These are phyloP conservation scores for Cymbidium sinense DNA, from an alignment of 106 monocot species.

Conservation along the genomic window DNA sequence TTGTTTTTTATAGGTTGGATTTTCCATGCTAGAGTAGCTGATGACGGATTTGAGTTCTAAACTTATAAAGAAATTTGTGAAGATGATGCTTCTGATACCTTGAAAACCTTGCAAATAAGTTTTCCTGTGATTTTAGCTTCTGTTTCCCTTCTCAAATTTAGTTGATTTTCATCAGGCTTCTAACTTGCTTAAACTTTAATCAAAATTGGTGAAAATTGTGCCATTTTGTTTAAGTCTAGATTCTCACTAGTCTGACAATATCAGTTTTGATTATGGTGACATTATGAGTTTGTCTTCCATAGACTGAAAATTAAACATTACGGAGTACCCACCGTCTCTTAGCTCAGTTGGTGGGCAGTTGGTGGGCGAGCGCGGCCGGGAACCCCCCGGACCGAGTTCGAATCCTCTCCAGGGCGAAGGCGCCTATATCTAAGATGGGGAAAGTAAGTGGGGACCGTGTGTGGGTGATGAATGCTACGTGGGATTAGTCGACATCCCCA, in stretches of 20 bases:
- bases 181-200: not conserved
- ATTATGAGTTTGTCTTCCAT: not conserved
- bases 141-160: not conserved
- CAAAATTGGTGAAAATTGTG: too few species aligned
- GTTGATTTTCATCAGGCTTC: not conserved
- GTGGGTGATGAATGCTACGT: too few species aligned
- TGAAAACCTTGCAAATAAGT: not conserved
- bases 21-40: not conserved
- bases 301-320: too few species aligned
- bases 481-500: too few species aligned
- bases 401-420: too few species aligned
- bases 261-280: not conserved
- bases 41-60: not conserved
- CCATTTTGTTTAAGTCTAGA: not conserved
- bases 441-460: too few species aligned
- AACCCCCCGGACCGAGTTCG: too few species aligned
- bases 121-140: not conserved
- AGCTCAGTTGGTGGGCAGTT: too few species aligned
- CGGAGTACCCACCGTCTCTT: too few species aligned
- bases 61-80: not conserved
- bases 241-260: not conserved
- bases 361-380: too few species aligned
- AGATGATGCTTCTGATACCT: not conserved
- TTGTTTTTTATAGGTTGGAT: not conserved
- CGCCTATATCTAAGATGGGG: too few species aligned